Base-by-base conservation (phyloP, 129 eudicot species). In the Solidago caesia region DNA sequence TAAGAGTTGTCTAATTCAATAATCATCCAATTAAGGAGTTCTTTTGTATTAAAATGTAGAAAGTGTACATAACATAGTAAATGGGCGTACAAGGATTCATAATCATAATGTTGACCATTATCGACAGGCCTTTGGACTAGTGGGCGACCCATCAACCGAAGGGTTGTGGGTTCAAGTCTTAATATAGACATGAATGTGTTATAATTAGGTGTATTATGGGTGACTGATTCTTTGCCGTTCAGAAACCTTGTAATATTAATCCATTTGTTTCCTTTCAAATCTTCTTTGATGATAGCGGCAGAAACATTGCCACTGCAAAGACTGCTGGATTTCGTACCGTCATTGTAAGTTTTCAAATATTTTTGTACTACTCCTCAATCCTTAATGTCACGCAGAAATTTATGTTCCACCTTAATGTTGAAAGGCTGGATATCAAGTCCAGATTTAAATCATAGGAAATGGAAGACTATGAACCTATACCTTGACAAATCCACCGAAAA, bases 251-350 rank as follows among this genome's bases (percentile, higher is more conserved):
- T 48, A 71, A 44, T 59, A 61, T 69, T 68, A 46, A n/a, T 68
- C 25, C 55, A 8, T 67, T 29, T 33, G 43, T 70, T 73, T 67
- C 6, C 58, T 12, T 15, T 25, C 91, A 93, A 97, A 80, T 93
- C 41, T 90, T 93, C 85, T 88, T 93, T 9, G 98, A 93, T 72
- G 98, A 93, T 73, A 93, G 98, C 63, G 73, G 74, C 51, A 83
- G 97, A 25, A 93, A 93, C 84, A 88, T 93, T 56, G 88, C 81
- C 15, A 90, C 87, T 13, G 98, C 88, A 49, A 93, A 90, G 79
- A 82, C 90, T n/a, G 91, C 96, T 6, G 96, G 98, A 67, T 89
- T 93, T 72, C 92, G 82, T 80, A 93, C 96, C 0, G 92, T 90
- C 61, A 78, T 93, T 74, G 97, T 93, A 82, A 85, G 96, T 86